A percentile compares a stretch with the other conserved stretches of the same genome.
phyloP scores from a whole-genome alignment of 176 grass and related monocot genomes.

The Panicum miliaceum region DNA sequence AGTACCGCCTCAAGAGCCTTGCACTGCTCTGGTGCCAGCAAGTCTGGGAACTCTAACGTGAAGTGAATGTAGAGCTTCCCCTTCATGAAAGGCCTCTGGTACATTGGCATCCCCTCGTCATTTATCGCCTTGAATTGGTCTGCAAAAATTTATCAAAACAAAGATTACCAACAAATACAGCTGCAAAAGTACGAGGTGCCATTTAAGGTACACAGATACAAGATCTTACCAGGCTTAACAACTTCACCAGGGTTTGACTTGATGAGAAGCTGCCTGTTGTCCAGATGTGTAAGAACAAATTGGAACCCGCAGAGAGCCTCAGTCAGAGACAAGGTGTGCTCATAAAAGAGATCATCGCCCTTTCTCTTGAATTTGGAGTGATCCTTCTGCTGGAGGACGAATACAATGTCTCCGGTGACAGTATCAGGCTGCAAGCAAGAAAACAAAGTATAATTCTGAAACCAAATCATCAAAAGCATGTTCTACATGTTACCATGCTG shows the following conservation, averaged over 20 bases:
- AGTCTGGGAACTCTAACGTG: conserved; percentile 81
- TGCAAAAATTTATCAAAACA: conserved; percentile 37
- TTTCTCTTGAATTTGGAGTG: conserved; percentile 92
- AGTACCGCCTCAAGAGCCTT: conserved; percentile 83
- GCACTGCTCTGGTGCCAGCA: conserved; percentile 65
- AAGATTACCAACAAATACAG: conserved; percentile 10
- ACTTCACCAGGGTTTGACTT: conserved; percentile 91
- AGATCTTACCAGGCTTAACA: conserved; percentile 80
- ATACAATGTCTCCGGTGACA: conserved; percentile 92
- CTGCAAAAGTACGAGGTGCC: background rate
- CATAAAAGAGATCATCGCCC: conserved; percentile 94
- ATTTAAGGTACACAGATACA: background rate
- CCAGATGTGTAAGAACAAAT: conserved; percentile 89
- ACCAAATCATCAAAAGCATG: background rate
- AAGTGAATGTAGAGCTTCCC: conserved; percentile 98
- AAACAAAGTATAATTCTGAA: conserved; percentile 17
- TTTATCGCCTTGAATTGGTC: conserved; percentile 97
- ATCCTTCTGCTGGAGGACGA: conserved; percentile 90
- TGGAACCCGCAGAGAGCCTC: conserved; percentile 96
- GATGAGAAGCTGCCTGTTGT: conserved; percentile 90
- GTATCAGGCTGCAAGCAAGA: conserved; percentile 82
- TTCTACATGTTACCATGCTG: background rate
- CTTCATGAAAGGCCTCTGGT: conserved; percentile 95
- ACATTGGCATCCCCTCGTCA: conserved; percentile 92
- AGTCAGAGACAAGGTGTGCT: conserved; percentile 85